These are phyloP conservation scores for Limnomonas spitsbergensis DNA, from an alignment of 139 green algal species.

Conservation along the genomic window DNA sequence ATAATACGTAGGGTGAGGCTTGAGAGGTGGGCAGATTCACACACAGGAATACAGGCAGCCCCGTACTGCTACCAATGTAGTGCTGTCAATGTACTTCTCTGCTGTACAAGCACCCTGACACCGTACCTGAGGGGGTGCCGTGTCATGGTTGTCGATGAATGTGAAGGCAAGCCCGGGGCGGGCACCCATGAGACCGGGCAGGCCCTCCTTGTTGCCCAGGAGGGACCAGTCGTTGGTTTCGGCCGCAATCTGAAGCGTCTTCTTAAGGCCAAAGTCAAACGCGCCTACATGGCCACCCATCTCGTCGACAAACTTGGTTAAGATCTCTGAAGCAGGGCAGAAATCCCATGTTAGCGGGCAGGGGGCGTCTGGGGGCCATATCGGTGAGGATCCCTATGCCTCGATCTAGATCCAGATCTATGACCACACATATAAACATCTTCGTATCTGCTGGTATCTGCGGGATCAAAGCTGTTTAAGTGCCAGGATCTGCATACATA, in stretches of 20 bases:
- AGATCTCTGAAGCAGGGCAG: constrained; percentile 16
- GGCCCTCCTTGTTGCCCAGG: constrained; percentile 22
- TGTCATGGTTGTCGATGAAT: constrained; percentile 48
- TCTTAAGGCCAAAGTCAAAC: constrained; percentile 35
- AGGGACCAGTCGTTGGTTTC: constrained; percentile 21
- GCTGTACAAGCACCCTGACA: too few relatives aligned
- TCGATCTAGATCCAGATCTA: too few relatives aligned
- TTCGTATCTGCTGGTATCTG: too few relatives aligned
- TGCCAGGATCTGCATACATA: too few relatives aligned
- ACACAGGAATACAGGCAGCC: too few relatives aligned
- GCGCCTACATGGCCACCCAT: constrained; percentile 17
- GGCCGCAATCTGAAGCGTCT: constrained; percentile 16
- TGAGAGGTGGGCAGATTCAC: background rate
- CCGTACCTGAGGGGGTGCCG: constrained; percentile 22
- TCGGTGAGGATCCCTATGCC: too few relatives aligned
- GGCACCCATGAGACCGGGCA: constrained; percentile 27
- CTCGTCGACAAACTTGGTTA: constrained; percentile 26
- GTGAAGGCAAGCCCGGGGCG: constrained; percentile 29
- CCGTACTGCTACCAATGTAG: background rate
- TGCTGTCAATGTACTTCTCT: background rate
- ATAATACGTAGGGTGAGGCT: too few relatives aligned
- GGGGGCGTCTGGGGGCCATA: too few relatives aligned
- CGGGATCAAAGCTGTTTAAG: too few relatives aligned
- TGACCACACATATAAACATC: too few relatives aligned
- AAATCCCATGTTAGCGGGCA: too few relatives aligned